These are phyloP conservation scores for Protea cynaroides DNA, from an alignment of 164 flowering plant species.

Conservation along the genomic window DNA sequence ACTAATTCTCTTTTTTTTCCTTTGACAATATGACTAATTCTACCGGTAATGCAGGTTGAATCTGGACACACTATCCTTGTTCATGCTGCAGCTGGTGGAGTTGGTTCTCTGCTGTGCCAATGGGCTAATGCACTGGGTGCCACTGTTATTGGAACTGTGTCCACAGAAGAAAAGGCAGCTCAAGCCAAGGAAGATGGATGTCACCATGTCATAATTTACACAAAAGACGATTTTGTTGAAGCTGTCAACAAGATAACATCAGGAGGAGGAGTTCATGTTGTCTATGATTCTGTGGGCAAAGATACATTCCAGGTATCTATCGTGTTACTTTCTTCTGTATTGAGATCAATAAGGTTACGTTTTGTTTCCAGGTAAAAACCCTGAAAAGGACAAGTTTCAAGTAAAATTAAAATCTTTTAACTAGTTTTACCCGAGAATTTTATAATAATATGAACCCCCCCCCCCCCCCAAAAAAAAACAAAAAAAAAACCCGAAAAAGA, in stretches of 20 bases:
- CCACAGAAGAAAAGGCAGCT: conserved; percentile 73
- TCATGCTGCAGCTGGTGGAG: conserved; percentile 98
- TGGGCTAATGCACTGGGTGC: conserved; percentile 94
- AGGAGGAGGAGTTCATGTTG: conserved; percentile 29
- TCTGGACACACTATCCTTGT: conserved; percentile 70
- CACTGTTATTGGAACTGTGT: conserved; percentile 90
- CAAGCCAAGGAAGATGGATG: conserved; percentile 88
- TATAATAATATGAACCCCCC: too few relatives aligned
- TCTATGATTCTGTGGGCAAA: conserved; percentile 33
- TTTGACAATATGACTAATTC: background rate
- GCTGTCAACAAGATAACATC: conserved; percentile 56
- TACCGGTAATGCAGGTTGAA: conserved; percentile 49
- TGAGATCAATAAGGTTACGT: too few relatives aligned
- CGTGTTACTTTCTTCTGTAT: background rate
- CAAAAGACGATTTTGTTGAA: conserved; percentile 69
- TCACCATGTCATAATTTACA: conserved; percentile 67
- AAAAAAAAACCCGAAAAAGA: too few relatives aligned
- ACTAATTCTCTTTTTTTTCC: background rate
- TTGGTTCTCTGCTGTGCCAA: conserved; percentile 84
- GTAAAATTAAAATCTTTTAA: too few relatives aligned
- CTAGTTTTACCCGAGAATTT: too few relatives aligned
- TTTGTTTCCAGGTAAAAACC: too few relatives aligned
- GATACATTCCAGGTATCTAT: conserved; percentile 29
- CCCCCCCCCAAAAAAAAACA: too few relatives aligned
- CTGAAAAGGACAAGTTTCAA: too few relatives aligned